A percentile compares a stretch with the other conserved stretches of the same genome.
Conservation (phyloP, 441 rosid genomes). For the Omphalea diandra region DNA sequence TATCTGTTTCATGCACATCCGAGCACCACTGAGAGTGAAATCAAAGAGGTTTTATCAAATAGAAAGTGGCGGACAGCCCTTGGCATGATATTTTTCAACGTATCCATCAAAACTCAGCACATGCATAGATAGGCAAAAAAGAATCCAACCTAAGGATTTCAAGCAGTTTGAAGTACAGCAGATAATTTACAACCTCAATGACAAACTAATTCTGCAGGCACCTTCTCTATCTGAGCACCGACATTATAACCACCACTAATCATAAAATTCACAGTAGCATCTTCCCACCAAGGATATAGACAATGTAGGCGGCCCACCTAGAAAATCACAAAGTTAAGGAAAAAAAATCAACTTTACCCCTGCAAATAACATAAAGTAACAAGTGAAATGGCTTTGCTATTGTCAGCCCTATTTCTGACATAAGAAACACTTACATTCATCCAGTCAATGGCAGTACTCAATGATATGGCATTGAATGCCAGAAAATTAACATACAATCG, state of each 20-base stretch:
- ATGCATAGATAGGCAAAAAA: background rate
- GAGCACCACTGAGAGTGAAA: background rate
- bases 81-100: background rate
- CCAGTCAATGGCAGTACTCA: constrained; percentile 67
- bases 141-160: background rate
- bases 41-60: background rate
- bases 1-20: background rate
- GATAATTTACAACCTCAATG: background rate
- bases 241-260: constrained; percentile 76
- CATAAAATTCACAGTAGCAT: constrained; percentile 75
- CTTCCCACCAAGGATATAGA: constrained; percentile 81
- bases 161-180: background rate
- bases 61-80: background rate
- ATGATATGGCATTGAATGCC: constrained; percentile 49
- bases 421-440: constrained; percentile 53
- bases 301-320: constrained; percentile 88
- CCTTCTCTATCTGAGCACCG: constrained; percentile 55
- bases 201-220: constrained; percentile 17
- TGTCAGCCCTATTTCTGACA: background rate
- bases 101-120: background rate
- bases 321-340: constrained; percentile 8
- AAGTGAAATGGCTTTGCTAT: background rate
- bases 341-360: constrained; percentile 14
- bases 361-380: background rate
- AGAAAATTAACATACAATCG: constrained; percentile 56